Evolutionary conservation across 306 rosid genomes (phyloP).

Genomic region (Biancaea sappan): DNA sequence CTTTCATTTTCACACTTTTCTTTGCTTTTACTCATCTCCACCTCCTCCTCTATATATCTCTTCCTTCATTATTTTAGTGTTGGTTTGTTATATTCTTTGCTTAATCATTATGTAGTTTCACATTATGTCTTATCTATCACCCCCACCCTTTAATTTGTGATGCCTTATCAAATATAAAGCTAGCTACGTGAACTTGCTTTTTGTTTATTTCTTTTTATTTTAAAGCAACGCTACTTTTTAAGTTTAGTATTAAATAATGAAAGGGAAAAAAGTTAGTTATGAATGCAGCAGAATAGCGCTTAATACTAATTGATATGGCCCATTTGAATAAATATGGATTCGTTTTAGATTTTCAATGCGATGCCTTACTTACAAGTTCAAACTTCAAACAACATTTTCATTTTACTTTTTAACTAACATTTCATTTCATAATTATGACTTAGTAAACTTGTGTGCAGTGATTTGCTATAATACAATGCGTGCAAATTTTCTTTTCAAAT

Average conservation of each 20-base stretch:
- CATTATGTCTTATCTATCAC: not conserved
- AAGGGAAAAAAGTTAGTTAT: not conserved
- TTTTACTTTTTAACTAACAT: not conserved
- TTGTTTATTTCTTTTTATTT: too few species aligned
- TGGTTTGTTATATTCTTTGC: not conserved
- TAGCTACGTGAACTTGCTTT: not conserved
- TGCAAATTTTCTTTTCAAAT: too few species aligned
- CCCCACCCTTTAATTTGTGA: not conserved
- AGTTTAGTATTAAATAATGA: not conserved
- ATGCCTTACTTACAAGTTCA: not conserved
- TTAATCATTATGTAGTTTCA: not conserved
- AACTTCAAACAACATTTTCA: not conserved
- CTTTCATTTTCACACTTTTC: not conserved
- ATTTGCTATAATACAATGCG: too few species aligned
- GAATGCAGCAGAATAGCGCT: not conserved
- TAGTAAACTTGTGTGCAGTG: too few species aligned
- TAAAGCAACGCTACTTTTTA: not conserved
- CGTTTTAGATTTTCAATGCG: not conserved
- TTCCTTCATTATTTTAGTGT: not conserved
- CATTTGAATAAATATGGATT: not conserved
- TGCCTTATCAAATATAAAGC: not conserved
- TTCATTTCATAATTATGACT: too few species aligned
- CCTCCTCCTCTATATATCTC: not conserved
- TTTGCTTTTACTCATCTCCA: constrained; percentile 8
- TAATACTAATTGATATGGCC: too few species aligned